Evolutionary conservation across 2,329 filamentous ascomycete species (phyloP), one percentile per base, ranked within the genome.

Genomic region (Ophiosphaerella narmari): DNA sequence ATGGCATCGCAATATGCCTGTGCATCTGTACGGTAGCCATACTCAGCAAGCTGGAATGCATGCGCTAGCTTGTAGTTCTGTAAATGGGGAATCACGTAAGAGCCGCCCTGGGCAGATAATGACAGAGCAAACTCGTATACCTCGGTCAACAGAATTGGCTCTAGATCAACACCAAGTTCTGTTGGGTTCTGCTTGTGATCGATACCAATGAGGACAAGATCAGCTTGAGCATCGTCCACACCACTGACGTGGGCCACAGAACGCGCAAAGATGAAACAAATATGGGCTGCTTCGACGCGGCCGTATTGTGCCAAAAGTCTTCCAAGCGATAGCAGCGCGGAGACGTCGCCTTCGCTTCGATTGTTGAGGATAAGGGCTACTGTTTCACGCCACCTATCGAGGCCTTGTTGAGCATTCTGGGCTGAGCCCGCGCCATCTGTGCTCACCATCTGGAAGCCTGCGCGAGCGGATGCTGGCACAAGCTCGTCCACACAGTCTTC

Each of bases 401-500:
- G 78, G 4, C 94, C 94, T 63, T 90, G 89, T 5, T 93, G 79
- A 0, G 87, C 86, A 70, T 94, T 91, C 57, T 86, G 87, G 0
- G 85, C 80, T 29, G 84, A 75, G 2, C 81, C 83, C 7, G 80
- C 75, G 6, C 83, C 78, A 49, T 85, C 80, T 3, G 84, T 81
- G 55, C 88, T 92, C 59, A 99, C 82, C 76, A 99, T 88, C 70
- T 96, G 91, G 60, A 97, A 85, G 1, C 94, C 94, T 52, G 93
- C 92, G 36, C 95, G 85, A 14, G 94, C 94, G 59, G 95, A 96
- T 2, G 88, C 87, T 5, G 94, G 92, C 1, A 99, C 94, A 47
- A 99, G 86, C 72, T 97, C 92, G 70, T 99, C 94, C 13, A 97
- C 87, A 59, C 91, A 95, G 62, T 99, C 94, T 58, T 97, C 92